Conservation (phyloP, 371 early-diverging fungal genomes). For the Syncephalastrum racemosum region DNA sequence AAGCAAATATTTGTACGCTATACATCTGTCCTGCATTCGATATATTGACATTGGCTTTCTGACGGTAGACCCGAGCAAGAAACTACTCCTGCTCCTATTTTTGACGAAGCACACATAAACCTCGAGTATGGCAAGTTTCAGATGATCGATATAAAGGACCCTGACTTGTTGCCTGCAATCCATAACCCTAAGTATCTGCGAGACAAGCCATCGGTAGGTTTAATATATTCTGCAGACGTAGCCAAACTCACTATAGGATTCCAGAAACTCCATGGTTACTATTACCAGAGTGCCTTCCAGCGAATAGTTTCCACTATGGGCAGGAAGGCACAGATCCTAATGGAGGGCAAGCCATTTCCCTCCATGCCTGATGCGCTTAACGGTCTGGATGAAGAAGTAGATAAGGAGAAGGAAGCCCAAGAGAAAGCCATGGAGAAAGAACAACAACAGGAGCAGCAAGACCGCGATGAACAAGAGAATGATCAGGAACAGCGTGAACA, state of each 20-base stretch:
- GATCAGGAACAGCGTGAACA: neutral
- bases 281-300: constrained; percentile 24
- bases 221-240: neutral
- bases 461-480: neutral
- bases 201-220: neutral
- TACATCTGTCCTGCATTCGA: neutral
- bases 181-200: constrained; percentile 2
- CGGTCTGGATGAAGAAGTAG: constrained; percentile 20
- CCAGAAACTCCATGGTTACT: constrained; percentile 21
- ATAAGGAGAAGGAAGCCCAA: constrained; percentile 21
- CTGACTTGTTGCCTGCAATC: constrained; percentile 16
- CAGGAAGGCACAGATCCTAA: constrained; percentile 4
- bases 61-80: no score
- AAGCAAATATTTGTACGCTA: neutral
- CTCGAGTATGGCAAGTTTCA: constrained; percentile 9
- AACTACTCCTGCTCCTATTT: constrained; percentile 4
- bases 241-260: neutral
- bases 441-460: neutral
- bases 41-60: no score
- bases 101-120: constrained; percentile 12
- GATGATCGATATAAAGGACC: constrained; percentile 27
- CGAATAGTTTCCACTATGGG: constrained; percentile 12
- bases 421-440: constrained; percentile 23
- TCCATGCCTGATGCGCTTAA: constrained; percentile 6
- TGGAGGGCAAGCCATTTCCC: constrained; percentile 1